Evolutionary conservation across 2,329 filamentous ascomycete genomes (phyloP).

Genomic region (Teratosphaeria destructans): DNA sequence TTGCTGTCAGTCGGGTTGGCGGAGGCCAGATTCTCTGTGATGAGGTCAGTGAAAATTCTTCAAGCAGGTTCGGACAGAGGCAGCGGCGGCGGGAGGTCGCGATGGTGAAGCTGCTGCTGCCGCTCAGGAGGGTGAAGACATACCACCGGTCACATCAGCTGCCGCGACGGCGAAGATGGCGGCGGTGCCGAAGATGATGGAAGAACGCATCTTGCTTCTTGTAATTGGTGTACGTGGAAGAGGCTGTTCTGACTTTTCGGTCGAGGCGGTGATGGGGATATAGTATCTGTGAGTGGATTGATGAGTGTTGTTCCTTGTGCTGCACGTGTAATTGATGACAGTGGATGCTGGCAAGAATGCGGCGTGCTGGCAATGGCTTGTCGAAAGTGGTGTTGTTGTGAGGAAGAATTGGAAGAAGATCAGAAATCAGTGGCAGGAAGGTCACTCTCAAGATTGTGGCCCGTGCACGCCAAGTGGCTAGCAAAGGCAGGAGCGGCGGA

Average conservation of each 20-base stretch:
- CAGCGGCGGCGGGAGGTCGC: background rate
- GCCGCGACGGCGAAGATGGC: slow-evolving; percentile 14
- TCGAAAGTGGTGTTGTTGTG: background rate
- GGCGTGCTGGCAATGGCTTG: background rate
- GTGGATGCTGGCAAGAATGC: background rate
- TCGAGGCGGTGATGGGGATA: background rate
- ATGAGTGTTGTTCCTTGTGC: background rate
- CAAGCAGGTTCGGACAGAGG: background rate
- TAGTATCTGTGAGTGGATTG: background rate
- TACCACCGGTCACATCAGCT: slow-evolving; percentile 18
- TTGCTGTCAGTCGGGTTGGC: background rate
- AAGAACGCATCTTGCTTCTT: slow-evolving; percentile 15
- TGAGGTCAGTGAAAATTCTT: slow-evolving; percentile 1
- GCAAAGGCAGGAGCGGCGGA: background rate
- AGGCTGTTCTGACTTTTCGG: background rate
- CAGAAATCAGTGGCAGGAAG: background rate
- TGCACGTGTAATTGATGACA: background rate
- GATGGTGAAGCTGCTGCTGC: background rate
- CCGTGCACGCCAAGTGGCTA: background rate
- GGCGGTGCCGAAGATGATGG: slow-evolving; percentile 14
- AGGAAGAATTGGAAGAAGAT: background rate
- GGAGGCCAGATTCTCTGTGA: slow-evolving; percentile 2
- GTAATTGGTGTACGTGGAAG: background rate
- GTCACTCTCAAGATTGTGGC: background rate
- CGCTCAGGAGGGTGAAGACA: background rate